Percentiles rank a stretch among this genome's conserved stretches.
Evolutionary conservation across 768 basidiomycete species (phyloP).

Genomic region (Cantharellus cinnabarinus): DNA sequence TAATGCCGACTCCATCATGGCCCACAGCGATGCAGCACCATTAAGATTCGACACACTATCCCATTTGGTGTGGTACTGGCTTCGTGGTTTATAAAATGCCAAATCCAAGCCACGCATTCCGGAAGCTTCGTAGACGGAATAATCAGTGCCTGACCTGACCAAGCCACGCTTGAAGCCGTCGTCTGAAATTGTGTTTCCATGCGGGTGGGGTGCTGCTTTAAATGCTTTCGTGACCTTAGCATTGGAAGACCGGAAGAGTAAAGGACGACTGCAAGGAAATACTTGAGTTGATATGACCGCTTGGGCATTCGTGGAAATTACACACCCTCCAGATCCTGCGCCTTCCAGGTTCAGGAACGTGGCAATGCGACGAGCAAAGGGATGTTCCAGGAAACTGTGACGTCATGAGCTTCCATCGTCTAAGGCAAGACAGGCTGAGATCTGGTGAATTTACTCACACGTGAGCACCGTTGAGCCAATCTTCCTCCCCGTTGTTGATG

Average conservation of each 20-base stretch:
- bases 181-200: conserved; percentile 46
- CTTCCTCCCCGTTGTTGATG: conserved; percentile 74
- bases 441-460: conserved; percentile 21
- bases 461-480: conserved; percentile 52
- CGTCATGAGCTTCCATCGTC: too few relatives aligned
- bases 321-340: conserved; percentile 56
- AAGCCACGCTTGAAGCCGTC: conserved; percentile 48
- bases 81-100: conserved; percentile 56
- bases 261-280: conserved; percentile 32
- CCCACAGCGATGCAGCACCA: conserved; percentile 45
- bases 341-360: conserved; percentile 72
- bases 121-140: conserved; percentile 35
- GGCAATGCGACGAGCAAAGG: conserved; percentile 45
- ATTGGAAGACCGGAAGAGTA: conserved; percentile 48
- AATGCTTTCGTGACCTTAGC: conserved; percentile 32
- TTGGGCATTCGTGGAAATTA: conserved; percentile 3
- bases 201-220: conserved; percentile 38
- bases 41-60: conserved; percentile 42
- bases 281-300: neutral
- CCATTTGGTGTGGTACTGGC: conserved; percentile 55
- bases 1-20: conserved; percentile 50
- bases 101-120: conserved; percentile 55
- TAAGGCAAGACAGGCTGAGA: too few relatives aligned
- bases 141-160: conserved; percentile 56
- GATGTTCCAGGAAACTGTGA: conserved; percentile 45